Base-by-base conservation (phyloP, 495 filamentous ascomycete species). In the Pseudotulostoma volvatum region DNA sequence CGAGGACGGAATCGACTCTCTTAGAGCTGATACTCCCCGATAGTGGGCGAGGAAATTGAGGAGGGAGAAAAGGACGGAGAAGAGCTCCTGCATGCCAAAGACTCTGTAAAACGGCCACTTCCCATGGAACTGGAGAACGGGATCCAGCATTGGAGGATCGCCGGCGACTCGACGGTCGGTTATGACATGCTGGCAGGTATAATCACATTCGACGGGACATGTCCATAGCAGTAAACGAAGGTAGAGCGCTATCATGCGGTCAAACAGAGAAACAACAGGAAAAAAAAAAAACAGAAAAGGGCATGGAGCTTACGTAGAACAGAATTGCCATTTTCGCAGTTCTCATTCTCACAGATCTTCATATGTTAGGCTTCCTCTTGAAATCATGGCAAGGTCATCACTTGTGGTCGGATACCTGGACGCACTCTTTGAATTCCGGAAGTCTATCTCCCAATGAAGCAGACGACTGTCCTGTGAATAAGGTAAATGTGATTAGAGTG, bases 91-190 rank as follows among this genome's bases (percentile, higher is more conserved):
- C 63, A 94, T 77, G 49, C 90, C 90, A 13, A 93, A 57, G 43
- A 94, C 66, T 42, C 90, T 77, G 45, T 72, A 65, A 67, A 97
- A 97, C 19, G 90, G 90, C 90, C 90, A 97, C 73, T 97, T 97
- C n/a, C 92, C 90, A 65, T 97, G 87, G 67, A 82, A 97, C 63
- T 97, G 90, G 30, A 87, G 76, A 18, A 93, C 55, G 2, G 81
- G 72, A 19, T 70, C 63, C 31, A 70, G 55, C 58, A 73, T 70
- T 9, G 75, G 74, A 20, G 73, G 72, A 34, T 75, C 68, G 48
- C 72, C 67, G 28, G 71, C 64, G 36, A 83, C 57, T 41, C 90
- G 84, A 16, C 54, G 60, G 41, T 81, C 59, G 38, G 90, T 96
- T 37, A 90, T 68, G 57, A 94, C 81, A 67, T 93, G 90, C 56